phyloP scores from a whole-genome alignment of 2,329 filamentous ascomycete genomes.

The Alternaria sp. region DNA sequence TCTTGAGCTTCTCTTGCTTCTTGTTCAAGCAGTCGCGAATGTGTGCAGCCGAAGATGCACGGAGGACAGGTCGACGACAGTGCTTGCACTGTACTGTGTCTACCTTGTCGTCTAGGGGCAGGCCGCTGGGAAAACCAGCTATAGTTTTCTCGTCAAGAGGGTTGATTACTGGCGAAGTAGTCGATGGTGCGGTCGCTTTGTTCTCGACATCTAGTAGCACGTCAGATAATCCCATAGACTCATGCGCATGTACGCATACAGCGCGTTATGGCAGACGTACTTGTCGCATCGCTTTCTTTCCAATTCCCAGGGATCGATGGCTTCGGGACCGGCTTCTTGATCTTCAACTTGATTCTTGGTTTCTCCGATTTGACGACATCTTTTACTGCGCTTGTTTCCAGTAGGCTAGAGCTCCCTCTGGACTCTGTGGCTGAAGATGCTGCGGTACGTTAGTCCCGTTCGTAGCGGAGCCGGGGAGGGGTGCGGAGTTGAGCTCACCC shows the following conservation, averaged over 20 bases:
- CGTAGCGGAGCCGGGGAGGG: constrained; percentile 22
- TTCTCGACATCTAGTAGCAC: constrained; percentile 33
- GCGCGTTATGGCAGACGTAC: constrained; percentile 53
- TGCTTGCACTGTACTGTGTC: constrained; percentile 88
- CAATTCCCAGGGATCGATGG: constrained; percentile 74
- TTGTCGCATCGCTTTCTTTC: constrained; percentile 71
- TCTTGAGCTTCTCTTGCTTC: constrained; percentile 73
- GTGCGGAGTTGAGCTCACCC: constrained; percentile 37
- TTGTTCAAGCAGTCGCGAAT: constrained; percentile 84
- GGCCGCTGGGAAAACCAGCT: constrained; percentile 81
- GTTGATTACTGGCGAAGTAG: constrained; percentile 55
- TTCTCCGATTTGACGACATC: constrained; percentile 51
- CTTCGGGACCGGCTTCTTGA: constrained; percentile 71
- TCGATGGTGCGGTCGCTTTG: constrained; percentile 32
- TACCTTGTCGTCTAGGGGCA: constrained; percentile 80
- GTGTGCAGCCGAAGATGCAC: constrained; percentile 77
- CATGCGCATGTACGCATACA: neutral
- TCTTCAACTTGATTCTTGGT: constrained; percentile 52
- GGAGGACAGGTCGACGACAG: constrained; percentile 88
- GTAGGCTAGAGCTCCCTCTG: constrained; percentile 24
- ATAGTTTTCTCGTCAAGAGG: constrained; percentile 78
- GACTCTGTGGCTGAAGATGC: constrained; percentile 36
- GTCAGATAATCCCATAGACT: constrained; percentile 14
- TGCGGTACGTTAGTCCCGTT: constrained; percentile 32
- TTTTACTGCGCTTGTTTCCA: constrained; percentile 44